Evolutionary conservation across 1,284 basidiomycete genomes (phyloP), one percentile per base, ranked within the genome.

Genomic region (Trametes versicolor): DNA sequence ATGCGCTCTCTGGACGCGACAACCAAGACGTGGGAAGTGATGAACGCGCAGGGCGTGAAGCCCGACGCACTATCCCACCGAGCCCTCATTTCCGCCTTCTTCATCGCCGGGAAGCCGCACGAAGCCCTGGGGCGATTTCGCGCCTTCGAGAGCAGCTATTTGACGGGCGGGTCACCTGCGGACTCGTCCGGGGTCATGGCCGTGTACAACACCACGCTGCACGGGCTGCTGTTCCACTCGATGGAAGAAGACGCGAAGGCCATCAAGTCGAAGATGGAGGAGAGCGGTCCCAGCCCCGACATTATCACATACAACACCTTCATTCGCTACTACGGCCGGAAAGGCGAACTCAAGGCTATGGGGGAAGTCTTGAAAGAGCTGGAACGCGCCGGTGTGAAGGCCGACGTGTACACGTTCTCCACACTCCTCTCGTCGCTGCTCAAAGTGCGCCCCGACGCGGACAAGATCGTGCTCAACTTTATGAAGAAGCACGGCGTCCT

Each of bases 371-470:
- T 96, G 25, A 83, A 86, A 63, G 78, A 79, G 49, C 86, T 95
- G 78, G 78, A 82, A 23, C 76, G 80, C 4, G 80, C 78, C 2
- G 82, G 82, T 0, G 72, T 95, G 37, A 71, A 76, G 12, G 92
- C 92, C 9, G 93, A 96, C 72, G 86, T 90, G 5, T 87, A 90
- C 76, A 95, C 91, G 0, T 96, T 90, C 75, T 93, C 94, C 2
- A 93, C 89, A 4, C 83, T 96, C 32, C 86, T 96, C 13, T 86
- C 89, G 27, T 90, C 91, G 0, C 75, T 96, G 62, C 83, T 92
- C 37, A 87, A 87, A 68, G 85, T 86, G 8, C 83, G 87, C 57
- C 77, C 84, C 34, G 89, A 95, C 69, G 89, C 92, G 2, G 83
- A 87, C 3, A 81, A 84, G 39, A 79, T 85, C 43, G 83, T 93